These are phyloP conservation scores for Colletotrichum abscissum DNA, from an alignment of 2,329 filamentous ascomycete genomes.

Conservation along the genomic window DNA sequence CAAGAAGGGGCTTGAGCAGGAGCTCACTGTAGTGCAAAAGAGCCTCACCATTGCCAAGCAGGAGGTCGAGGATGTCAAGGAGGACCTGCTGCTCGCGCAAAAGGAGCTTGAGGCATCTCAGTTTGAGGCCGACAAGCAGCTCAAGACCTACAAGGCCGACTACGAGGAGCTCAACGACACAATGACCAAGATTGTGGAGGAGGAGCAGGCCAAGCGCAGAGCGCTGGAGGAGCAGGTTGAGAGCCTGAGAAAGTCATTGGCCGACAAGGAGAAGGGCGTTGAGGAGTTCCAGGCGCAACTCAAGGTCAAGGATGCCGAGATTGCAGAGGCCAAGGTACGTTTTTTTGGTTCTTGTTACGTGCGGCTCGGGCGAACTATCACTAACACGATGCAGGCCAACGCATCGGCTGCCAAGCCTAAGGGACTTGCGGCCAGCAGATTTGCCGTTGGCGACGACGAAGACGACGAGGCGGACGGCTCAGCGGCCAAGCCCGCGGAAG, in stretches of 20 bases:
- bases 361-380: slow-evolving; percentile 18
- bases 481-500: slow-evolving; percentile 56
- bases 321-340: slow-evolving; percentile 69
- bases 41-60: slow-evolving; percentile 51
- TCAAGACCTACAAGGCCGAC: slow-evolving; percentile 68
- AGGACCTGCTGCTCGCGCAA: slow-evolving; percentile 59
- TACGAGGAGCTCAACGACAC: slow-evolving; percentile 73
- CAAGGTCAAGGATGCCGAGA: slow-evolving; percentile 73
- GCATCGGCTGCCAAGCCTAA: slow-evolving; percentile 55
- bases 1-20: slow-evolving; percentile 59
- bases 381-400: slow-evolving; percentile 52
- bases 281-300: slow-evolving; percentile 65
- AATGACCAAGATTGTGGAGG: slow-evolving; percentile 69
- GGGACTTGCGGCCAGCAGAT: slow-evolving; percentile 66
- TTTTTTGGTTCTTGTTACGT: slow-evolving; percentile 3
- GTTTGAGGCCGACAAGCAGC: slow-evolving; percentile 61
- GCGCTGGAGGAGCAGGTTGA: slow-evolving; percentile 61
- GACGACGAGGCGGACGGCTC: slow-evolving; percentile 45
- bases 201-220: slow-evolving; percentile 66
- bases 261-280: slow-evolving; percentile 59
- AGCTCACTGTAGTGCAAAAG: slow-evolving; percentile 47
- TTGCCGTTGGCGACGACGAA: slow-evolving; percentile 54
- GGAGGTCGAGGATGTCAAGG: slow-evolving; percentile 43
- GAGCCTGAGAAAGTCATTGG: slow-evolving; percentile 56
- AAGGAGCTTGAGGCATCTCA: slow-evolving; percentile 66